Evolutionary conservation across 371 early-diverging fungal species (phyloP).

Genomic region (Syncephalastrum racemosum): DNA sequence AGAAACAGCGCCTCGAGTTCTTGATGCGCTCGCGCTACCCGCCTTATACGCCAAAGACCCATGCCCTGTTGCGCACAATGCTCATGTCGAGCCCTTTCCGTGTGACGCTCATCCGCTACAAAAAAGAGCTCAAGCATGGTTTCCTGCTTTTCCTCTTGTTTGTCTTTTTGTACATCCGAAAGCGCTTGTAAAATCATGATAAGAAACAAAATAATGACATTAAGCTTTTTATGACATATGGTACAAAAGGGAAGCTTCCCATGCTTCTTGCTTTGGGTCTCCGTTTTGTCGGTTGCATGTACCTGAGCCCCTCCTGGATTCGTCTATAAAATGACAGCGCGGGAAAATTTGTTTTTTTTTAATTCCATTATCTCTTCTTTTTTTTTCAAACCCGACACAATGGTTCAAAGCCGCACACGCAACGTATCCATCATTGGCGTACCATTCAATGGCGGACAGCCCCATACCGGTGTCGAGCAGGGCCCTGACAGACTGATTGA

Average conservation of each 20-base stretch:
- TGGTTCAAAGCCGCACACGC: constrained; percentile 15
- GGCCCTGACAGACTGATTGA: constrained; percentile 81
- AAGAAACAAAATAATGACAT: no score
- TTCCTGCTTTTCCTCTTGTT: constrained; percentile 9
- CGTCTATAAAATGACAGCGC: no score
- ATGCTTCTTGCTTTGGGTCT: no score
- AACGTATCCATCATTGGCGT: constrained; percentile 77
- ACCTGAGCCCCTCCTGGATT: no score
- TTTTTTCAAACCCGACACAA: no score
- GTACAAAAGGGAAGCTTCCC: no score
- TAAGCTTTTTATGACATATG: no score
- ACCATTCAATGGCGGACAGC: constrained; percentile 78
- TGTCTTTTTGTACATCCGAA: constrained; percentile 10
- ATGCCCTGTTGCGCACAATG: constrained; percentile 31
- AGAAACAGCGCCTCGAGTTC: constrained; percentile 42
- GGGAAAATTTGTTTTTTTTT: no score
- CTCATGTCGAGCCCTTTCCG: constrained; percentile 37
- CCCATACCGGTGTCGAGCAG: constrained; percentile 84
- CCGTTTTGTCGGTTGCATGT: no score
- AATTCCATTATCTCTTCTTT: no score
- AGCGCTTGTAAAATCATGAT: constrained; percentile 6
- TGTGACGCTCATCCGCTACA: constrained; percentile 24
- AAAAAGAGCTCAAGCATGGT: constrained; percentile 10
- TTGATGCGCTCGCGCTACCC: constrained; percentile 57
- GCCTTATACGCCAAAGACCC: constrained; percentile 52